Evolutionary conservation across 1,139 yeast genomes (phyloP), one percentile per base, ranked within the genome.

Genomic region (Pichia sp.): DNA sequence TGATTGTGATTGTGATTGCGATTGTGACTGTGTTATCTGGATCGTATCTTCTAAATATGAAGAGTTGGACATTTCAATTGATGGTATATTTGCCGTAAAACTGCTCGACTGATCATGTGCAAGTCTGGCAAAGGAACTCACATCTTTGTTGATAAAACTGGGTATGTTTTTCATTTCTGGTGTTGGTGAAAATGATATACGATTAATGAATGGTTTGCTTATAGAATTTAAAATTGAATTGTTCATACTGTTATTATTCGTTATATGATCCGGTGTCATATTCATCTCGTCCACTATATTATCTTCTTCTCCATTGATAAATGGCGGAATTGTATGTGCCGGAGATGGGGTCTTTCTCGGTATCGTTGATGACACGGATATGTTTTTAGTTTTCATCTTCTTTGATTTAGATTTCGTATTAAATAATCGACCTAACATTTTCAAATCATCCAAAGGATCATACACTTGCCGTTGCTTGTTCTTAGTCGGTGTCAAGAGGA

Each of bases 391-490:
- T n/a, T n/a, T n/a, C n/a, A n/a, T n/a, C n/a, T n/a, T n/a, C n/a
- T 38, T 28, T 19, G 38, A 27, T 34, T 35, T 34, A 7, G 15
- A n/a, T 14, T 38, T 43, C 12, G n/a, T 19, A 20, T 38, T 24
- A 19, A 65, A 52, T n/a, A 64, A 46, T 44, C 59, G 52, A 8
- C 67, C 67, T 17, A 66, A 48, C 34, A 56, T 20, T 48, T 54
- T 40, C 34, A 66, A 51, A 45, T 65, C 69, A 19, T 50, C 52
- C 12, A 59, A 38, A 3, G 69, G 68, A 10, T 67, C 60, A 37
- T 64, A 65, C 4, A 61, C 42, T 22, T 49, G 53, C 27, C 42
- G 56, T 18, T 48, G 54, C 30, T 54, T 52, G 32, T 52, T 56
- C 38, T 51, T 53, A 3, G 61, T 55, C 1, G 62, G 59, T 5